Percentiles rank a stretch among this genome's conserved stretches.
phyloP scores from a whole-genome alignment of 495 filamentous ascomycete genomes.

The Xylaria intraflava region DNA sequence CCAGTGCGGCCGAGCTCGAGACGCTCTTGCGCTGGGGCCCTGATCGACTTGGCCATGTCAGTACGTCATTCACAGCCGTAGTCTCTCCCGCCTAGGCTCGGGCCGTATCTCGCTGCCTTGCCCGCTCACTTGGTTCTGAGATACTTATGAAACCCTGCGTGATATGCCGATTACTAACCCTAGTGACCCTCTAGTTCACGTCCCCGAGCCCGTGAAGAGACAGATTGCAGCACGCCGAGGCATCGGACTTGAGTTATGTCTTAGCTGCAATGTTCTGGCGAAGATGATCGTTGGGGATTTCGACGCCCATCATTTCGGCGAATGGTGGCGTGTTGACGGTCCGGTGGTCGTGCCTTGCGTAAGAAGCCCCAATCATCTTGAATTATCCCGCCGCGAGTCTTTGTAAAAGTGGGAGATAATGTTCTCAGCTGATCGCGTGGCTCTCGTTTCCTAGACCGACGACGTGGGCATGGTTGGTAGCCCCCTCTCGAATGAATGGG shows the following conservation, averaged over 20 bases:
- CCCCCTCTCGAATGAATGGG: constrained; percentile 72
- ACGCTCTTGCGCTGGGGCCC: constrained; percentile 59
- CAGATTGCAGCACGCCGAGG: constrained; percentile 44
- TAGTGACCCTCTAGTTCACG: constrained; percentile 40
- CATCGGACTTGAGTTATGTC: constrained; percentile 67
- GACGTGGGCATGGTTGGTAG: constrained; percentile 82
- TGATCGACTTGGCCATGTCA: constrained; percentile 72
- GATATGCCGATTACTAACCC: not conserved
- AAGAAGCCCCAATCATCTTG: constrained; percentile 3
- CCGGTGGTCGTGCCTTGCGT: constrained; percentile 34
- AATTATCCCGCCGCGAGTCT: too few species aligned
- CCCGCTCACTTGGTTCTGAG: too few species aligned
- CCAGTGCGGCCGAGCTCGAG: constrained; percentile 50
- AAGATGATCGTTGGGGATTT: constrained; percentile 64
- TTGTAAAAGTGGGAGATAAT: too few species aligned
- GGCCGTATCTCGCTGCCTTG: too few species aligned
- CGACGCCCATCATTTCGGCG: constrained; percentile 66
- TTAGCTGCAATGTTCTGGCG: constrained; percentile 76
- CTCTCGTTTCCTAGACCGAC: constrained; percentile 56
- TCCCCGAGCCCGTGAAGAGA: constrained; percentile 48
- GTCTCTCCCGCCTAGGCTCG: too few species aligned
- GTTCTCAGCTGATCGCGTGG: not conserved
- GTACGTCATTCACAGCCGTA: not conserved
- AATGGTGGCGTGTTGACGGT: constrained; percentile 45
- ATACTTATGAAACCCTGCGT: too few species aligned